Conservation (phyloP, 192 early-diverging fungal genomes). For the Phlyctochytrium bullatum region DNA sequence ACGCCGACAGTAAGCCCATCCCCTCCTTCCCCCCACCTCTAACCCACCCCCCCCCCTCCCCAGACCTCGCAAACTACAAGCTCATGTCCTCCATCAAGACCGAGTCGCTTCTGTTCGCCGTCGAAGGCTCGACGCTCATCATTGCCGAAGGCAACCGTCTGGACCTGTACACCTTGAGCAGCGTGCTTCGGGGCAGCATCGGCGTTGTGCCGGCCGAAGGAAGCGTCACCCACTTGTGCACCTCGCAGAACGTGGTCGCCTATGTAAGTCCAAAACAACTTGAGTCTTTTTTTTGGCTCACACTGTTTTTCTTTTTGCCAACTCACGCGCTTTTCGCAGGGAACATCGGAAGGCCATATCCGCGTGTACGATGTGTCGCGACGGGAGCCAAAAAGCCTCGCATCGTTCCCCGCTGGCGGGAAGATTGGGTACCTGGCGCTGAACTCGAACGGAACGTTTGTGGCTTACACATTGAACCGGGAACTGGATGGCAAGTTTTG, state of each 20-base stretch:
- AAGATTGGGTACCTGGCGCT: too few relatives aligned
- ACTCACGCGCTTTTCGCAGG: too few relatives aligned
- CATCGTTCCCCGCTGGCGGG: too few relatives aligned
- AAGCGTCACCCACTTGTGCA: conserved; percentile 12
- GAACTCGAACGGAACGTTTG: too few relatives aligned
- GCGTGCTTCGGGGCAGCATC: conserved; percentile 22
- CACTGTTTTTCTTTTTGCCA: too few relatives aligned
- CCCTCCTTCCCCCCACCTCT: not conserved
- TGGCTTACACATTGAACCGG: too few relatives aligned
- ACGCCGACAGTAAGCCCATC: conserved; percentile 30
- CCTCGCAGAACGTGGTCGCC: conserved; percentile 12
- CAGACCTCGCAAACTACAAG: not conserved
- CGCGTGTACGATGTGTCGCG: conserved; percentile 31
- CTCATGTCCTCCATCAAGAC: conserved; percentile 15
- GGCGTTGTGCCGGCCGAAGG: conserved; percentile 23
- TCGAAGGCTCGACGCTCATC: conserved; percentile 26
- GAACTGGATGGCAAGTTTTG: too few relatives aligned
- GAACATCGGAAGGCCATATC: conserved; percentile 34
- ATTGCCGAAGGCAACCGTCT: conserved; percentile 23
- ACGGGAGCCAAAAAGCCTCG: conserved; percentile 29
- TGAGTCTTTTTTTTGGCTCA: too few relatives aligned
- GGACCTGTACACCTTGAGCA: conserved; percentile 32
- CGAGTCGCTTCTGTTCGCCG: conserved; percentile 22
- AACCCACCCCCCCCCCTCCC: too few relatives aligned
- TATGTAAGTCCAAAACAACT: too few relatives aligned